These are phyloP conservation scores for Neonectria hederae DNA, from an alignment of 2,329 filamentous ascomycete genomes.

Conservation along the genomic window DNA sequence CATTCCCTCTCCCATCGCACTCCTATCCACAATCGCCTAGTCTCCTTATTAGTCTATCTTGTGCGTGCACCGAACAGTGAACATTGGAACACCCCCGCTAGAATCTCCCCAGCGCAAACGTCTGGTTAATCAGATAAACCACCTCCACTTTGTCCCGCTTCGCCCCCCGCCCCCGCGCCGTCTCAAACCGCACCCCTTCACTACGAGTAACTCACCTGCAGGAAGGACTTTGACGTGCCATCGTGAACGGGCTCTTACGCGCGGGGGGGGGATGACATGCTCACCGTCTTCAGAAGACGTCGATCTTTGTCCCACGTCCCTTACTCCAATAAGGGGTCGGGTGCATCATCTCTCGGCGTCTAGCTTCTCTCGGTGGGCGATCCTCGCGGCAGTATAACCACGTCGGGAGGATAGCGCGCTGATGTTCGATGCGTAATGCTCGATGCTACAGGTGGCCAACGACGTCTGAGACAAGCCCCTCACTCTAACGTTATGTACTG, in stretches of 20 bases:
- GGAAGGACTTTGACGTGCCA: neutral
- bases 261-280: neutral
- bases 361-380: neutral
- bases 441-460: slow-evolving; percentile 12
- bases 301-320: neutral
- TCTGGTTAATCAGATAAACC: slow-evolving; percentile 9
- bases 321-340: neutral
- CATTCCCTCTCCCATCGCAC: neutral
- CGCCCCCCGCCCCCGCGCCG: slow-evolving; percentile 25
- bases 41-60: neutral
- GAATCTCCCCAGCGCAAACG: neutral
- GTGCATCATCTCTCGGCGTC: neutral
- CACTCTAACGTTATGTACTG: neutral
- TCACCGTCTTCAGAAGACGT: slow-evolving; percentile 3
- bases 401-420: neutral
- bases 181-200: slow-evolving; percentile 35
- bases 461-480: slow-evolving; percentile 9
- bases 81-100: neutral
- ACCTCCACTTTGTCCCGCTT: slow-evolving; percentile 13
- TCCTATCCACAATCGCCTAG: neutral
- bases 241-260: slow-evolving; percentile 18
- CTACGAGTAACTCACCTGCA: neutral
- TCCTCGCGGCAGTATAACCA: slow-evolving; percentile 1
- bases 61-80: neutral
- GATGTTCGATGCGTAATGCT: slow-evolving; percentile 12